Evolutionary conservation across 768 basidiomycete species (phyloP).

Genomic region (Cystofilobasidium capitatum): DNA sequence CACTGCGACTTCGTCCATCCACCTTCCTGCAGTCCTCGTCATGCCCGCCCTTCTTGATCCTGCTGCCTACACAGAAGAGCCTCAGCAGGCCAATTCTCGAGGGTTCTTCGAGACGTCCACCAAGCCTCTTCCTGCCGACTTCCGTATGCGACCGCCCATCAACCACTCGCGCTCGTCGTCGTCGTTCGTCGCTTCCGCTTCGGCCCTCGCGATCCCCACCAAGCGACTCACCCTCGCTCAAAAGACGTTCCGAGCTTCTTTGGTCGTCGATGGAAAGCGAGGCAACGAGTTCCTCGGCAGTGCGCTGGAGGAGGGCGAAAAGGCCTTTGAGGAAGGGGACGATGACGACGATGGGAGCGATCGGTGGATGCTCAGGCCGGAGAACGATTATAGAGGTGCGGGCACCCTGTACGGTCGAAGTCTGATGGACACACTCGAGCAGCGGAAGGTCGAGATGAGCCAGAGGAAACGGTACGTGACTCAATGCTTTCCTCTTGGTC

Average conservation of each 20-base stretch:
- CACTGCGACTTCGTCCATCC: conserved; percentile 20
- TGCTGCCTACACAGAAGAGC: not conserved
- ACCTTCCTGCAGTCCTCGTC: conserved; percentile 23
- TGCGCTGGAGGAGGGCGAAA: conserved; percentile 23
- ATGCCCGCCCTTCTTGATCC: conserved; percentile 26
- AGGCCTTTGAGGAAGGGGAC: conserved; percentile 18
- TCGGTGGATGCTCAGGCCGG: not conserved
- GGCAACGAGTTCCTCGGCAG: conserved; percentile 20
- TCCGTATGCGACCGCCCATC: conserved; percentile 7
- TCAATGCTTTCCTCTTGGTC: not conserved
- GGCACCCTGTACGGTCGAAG: conserved; percentile 25
- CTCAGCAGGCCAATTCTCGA: not conserved
- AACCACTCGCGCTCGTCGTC: conserved; percentile 11
- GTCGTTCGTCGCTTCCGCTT: conserved; percentile 18
- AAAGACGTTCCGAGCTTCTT: conserved; percentile 25
- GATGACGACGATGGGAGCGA: conserved; percentile 17
- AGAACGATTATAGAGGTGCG: conserved; percentile 21
- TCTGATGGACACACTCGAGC: conserved; percentile 26
- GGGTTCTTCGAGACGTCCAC: conserved; percentile 17
- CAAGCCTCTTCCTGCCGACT: conserved; percentile 16
- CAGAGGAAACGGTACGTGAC: conserved; percentile 21
- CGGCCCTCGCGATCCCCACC: conserved; percentile 5
- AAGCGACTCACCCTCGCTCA: conserved; percentile 21
- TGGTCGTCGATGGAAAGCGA: conserved; percentile 26
- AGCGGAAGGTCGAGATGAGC: conserved; percentile 20